These are phyloP conservation scores for Penicillium concentricum DNA, from an alignment of 2,329 filamentous ascomycete species.

Conservation along the genomic window DNA sequence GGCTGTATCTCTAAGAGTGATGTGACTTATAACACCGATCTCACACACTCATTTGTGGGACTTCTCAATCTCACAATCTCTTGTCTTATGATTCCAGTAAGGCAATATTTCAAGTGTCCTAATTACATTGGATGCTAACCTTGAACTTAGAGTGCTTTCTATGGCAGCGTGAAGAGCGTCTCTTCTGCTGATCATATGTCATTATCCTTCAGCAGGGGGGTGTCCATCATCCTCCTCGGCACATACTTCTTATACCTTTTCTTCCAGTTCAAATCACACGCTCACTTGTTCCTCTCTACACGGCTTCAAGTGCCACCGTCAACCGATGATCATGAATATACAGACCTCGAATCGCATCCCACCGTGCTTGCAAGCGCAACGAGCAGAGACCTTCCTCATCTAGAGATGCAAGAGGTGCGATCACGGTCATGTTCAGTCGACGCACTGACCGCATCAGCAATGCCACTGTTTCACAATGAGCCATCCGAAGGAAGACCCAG, in stretches of 20 bases:
- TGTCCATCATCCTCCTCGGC: not conserved
- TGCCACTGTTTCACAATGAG: constrained; percentile 5
- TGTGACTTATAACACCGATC: constrained; percentile 88
- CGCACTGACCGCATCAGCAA: constrained; percentile 1
- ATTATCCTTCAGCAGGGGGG: constrained; percentile 73
- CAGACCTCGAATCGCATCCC: constrained; percentile 11
- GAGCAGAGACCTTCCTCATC: not conserved
- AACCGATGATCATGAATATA: not conserved
- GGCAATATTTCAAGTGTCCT: constrained; percentile 26
- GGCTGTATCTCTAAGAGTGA: constrained; percentile 79
- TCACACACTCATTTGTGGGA: constrained; percentile 90
- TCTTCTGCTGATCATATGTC: constrained; percentile 57
- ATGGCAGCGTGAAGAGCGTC: constrained; percentile 72
- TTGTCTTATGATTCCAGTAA: constrained; percentile 77
- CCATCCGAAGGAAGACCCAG: not conserved
- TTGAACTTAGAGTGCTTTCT: constrained; percentile 66
- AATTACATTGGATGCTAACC: constrained; percentile 29
- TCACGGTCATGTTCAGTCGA: constrained; percentile 4
- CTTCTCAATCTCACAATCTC: constrained; percentile 83
- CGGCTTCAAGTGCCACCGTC: not conserved
- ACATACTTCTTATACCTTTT: constrained; percentile 7
- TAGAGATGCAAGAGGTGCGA: constrained; percentile 14
- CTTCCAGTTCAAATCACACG: constrained; percentile 18
- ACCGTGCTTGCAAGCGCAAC: not conserved
- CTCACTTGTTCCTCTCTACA: not conserved